These are phyloP conservation scores for Cryoendolithus antarcticus DNA, from an alignment of 2,329 filamentous ascomycete species.

Conservation along the genomic window DNA sequence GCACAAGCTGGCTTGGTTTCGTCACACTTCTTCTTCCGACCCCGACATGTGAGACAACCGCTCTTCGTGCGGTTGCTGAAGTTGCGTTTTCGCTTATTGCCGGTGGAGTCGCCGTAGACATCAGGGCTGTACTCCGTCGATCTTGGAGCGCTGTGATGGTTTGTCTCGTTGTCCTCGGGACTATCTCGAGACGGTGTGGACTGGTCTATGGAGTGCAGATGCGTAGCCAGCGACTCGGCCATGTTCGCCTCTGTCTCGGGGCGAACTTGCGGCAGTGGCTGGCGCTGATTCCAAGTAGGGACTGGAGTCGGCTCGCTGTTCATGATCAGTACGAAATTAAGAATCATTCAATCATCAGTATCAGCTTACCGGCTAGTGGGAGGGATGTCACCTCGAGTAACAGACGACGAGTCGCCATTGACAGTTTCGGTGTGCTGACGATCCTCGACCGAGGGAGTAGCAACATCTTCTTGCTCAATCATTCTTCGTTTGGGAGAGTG, in stretches of 20 bases:
- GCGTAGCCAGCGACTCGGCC: constrained; percentile 3
- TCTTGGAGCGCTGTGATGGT: too few relatives aligned
- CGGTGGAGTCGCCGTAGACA: constrained; percentile 2
- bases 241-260: constrained; percentile 4
- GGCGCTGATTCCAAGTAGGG: constrained; percentile 3
- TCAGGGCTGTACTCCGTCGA: constrained; percentile 1
- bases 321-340: not conserved
- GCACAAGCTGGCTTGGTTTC: constrained; percentile 85
- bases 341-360: not conserved
- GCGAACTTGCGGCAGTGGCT: constrained; percentile 3
- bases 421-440: not conserved
- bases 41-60: constrained; percentile 82
- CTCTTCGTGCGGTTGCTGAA: constrained; percentile 96
- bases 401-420: too few relatives aligned
- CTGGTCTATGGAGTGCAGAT: constrained; percentile 1
- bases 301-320: constrained; percentile 3
- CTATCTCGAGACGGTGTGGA: not conserved
- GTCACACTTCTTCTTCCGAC: constrained; percentile 95
- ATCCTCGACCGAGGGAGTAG: not conserved
- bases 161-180: too few relatives aligned
- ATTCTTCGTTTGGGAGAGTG: constrained; percentile 4
- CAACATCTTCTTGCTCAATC: not conserved
- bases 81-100: constrained; percentile 57
- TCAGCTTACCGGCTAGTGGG: not conserved
- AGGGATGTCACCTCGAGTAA: not conserved